phyloP scores from a whole-genome alignment of 495 filamentous ascomycete genomes.

The Podospora pseudopauciseta region DNA sequence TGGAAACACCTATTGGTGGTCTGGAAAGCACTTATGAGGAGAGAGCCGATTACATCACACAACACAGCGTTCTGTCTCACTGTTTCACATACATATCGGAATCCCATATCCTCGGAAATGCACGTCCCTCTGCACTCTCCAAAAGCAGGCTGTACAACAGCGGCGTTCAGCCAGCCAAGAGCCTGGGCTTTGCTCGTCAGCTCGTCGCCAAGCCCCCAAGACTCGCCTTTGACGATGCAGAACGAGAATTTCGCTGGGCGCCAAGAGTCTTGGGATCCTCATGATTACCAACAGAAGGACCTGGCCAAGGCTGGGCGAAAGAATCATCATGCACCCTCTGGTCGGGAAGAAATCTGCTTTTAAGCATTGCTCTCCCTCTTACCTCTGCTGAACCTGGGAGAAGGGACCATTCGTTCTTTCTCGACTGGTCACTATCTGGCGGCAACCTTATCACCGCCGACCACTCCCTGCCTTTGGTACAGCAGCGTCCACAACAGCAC shows the following conservation, averaged over 20 bases:
- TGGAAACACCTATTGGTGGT: too few relatives aligned
- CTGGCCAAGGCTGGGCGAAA: background rate
- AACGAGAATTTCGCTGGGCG: background rate
- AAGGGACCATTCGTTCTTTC: background rate
- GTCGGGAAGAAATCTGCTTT: background rate
- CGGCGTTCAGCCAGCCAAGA: background rate
- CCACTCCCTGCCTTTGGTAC: background rate
- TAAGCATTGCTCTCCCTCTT: background rate
- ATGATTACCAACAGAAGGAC: slow-evolving; percentile 11
- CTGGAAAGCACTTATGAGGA: background rate
- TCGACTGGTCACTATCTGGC: background rate
- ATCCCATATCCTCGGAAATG: background rate
- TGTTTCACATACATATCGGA: background rate
- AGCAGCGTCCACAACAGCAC: background rate
- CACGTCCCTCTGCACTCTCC: background rate
- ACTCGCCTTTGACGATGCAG: background rate
- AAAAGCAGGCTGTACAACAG: background rate
- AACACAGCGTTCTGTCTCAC: background rate
- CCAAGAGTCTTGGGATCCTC: slow-evolving; percentile 12
- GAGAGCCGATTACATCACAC: background rate
- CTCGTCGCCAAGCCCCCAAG: background rate
- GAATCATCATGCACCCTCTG: background rate
- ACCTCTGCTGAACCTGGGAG: background rate
- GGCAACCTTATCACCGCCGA: background rate
- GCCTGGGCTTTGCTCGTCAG: background rate